Evolutionary conservation across 2,329 filamentous ascomycete genomes (phyloP), one percentile per base, ranked within the genome.

Genomic region (Exophiala xenobiotica): DNA sequence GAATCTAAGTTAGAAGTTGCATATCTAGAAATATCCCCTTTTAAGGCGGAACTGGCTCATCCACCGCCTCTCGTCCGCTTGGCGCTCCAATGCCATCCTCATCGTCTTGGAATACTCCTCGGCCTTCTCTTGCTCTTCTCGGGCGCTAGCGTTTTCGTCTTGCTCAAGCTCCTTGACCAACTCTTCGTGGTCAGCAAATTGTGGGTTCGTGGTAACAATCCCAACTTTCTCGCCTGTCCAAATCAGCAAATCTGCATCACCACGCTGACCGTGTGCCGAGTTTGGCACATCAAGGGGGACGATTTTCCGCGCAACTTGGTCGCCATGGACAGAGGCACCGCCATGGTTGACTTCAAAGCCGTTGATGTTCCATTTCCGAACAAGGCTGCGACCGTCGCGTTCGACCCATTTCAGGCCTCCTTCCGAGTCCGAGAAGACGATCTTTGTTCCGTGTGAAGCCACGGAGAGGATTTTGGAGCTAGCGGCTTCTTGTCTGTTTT

Each of bases 331-430:
- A 19, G 51, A 29, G 38, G 49, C 38, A 18, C 48, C 45, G 19
- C 41, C 38, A 7, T 18, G 49, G 54, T 26, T 57, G 49, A 55
- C 41, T n/a, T 54, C 39, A 16, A 67, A 66, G 8, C 73, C 69
- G 51, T 83, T 83, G 64, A 85, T 77, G 57, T 82, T 83, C 67
- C 78, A 78, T 0, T 72, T 71, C 11, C 81, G 72, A 4, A 83
- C 59, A 16, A 63, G 46, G 47, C 53, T 74, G 29, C 70, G 73
- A 0, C 88, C 90, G 64, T 96, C 90, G 27, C 91, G 78, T 69
- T 97, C 92, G 38, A 95, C 82, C 91, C 92, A 97, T 67, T 90
- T 92, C 57, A 97, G 69, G 44, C 86, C 83, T 0, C 92, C 92
- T 19, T 89, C 83, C 1, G 87, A 87, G 63, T 97, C 92, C 2